phyloP scores from a whole-genome alignment of 2,329 filamentous ascomycete species.

The Microascus cirrosus region DNA sequence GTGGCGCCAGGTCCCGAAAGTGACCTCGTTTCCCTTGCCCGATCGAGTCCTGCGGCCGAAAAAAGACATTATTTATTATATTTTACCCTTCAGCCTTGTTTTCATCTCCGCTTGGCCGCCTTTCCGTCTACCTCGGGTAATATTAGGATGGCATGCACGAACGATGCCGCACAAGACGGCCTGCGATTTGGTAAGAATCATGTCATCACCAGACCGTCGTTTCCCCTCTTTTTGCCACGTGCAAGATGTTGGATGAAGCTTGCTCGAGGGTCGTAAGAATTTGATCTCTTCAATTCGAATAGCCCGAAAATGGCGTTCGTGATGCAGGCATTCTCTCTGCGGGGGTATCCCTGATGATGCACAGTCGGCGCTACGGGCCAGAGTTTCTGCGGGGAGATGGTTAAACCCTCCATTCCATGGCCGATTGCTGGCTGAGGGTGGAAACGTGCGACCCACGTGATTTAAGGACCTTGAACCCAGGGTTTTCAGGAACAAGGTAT shows the following conservation, averaged over 20 bases:
- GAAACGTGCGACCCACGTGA: no score
- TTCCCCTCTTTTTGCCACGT: background rate
- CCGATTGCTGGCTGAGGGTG: no score
- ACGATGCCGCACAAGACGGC: background rate
- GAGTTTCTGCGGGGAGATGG: no score
- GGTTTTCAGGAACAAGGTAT: no score
- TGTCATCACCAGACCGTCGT: background rate
- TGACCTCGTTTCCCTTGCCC: background rate
- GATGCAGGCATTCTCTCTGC: no score
- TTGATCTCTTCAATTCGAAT: background rate
- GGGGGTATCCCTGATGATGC: no score
- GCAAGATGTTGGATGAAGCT: background rate
- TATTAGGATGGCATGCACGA: background rate
- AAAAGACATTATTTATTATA: background rate
- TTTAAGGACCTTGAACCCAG: no score
- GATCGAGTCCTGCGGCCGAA: background rate
- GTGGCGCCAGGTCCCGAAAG: no score
- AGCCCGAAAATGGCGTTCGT: background rate
- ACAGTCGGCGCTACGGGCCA: no score
- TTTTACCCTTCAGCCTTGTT: background rate
- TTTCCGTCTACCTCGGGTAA: background rate
- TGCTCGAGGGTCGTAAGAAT: background rate
- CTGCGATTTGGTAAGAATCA: background rate
- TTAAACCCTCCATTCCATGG: no score
- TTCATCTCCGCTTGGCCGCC: background rate